Conservation (phyloP, 2,329 filamentous ascomycete species). For the Lachnellula arida region DNA sequence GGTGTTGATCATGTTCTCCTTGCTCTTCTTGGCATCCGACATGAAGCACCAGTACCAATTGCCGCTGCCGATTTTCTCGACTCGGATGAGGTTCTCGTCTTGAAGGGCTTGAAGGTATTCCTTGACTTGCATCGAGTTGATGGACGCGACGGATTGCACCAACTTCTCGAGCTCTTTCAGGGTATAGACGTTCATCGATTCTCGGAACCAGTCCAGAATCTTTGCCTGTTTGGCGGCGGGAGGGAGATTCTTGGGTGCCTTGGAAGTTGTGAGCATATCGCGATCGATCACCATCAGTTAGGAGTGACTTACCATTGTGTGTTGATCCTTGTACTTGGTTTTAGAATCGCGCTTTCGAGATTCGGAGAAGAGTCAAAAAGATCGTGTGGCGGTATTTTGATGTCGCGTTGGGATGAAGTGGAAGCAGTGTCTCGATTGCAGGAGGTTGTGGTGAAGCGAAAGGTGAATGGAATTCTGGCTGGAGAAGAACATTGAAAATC, state of each 20-base stretch:
- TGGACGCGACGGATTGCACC: slow-evolving; percentile 55
- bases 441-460: background rate
- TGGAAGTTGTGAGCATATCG: slow-evolving; percentile 11
- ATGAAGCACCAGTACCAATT: slow-evolving; percentile 70
- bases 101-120: slow-evolving; percentile 59
- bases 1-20: slow-evolving; percentile 34
- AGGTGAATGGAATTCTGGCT: too few relatives aligned
- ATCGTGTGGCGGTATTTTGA: background rate
- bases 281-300: background rate
- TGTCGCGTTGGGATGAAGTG: background rate
- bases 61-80: slow-evolving; percentile 66
- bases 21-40: slow-evolving; percentile 48
- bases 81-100: slow-evolving; percentile 56
- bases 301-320: background rate
- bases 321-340: background rate
- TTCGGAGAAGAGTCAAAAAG: background rate
- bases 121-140: slow-evolving; percentile 63
- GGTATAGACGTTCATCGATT: slow-evolving; percentile 56
- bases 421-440: background rate
- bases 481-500: too few relatives aligned
- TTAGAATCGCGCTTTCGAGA: background rate
- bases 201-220: slow-evolving; percentile 55
- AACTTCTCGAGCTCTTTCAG: slow-evolving; percentile 65
- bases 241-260: slow-evolving; percentile 50
- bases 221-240: slow-evolving; percentile 53